Percentiles rank a stretch among this genome's conserved stretches.
Conservation (phyloP, 2,329 filamentous ascomycete genomes). For the Exophiala oligosperma region DNA sequence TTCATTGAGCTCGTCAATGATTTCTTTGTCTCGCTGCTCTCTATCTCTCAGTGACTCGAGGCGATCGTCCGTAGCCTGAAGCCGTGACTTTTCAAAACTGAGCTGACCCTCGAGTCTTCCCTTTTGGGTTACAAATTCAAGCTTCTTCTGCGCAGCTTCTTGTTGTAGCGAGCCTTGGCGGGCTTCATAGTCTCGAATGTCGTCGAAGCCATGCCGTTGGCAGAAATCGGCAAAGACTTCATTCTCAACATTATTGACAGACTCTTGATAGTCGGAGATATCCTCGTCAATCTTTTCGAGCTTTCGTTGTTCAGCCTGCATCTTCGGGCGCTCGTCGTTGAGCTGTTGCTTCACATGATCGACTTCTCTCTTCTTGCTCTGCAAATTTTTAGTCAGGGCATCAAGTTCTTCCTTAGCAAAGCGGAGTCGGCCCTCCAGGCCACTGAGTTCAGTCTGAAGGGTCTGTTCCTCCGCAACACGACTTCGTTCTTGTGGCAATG, state of each 20-base stretch:
- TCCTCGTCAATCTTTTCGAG: constrained; percentile 63
- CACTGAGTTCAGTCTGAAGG: constrained; percentile 74
- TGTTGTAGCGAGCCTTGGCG: constrained; percentile 92
- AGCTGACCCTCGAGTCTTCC: constrained; percentile 62
- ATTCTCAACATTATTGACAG: constrained; percentile 82
- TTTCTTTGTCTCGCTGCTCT: constrained; percentile 64
- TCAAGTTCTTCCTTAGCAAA: constrained; percentile 74
- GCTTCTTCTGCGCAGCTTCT: constrained; percentile 81
- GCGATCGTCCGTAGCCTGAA: constrained; percentile 69
- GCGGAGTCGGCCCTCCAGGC: constrained; percentile 73
- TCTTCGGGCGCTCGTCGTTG: constrained; percentile 74
- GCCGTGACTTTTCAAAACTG: constrained; percentile 66
- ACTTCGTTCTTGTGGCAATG: constrained; percentile 76
- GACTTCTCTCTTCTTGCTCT: constrained; percentile 80
- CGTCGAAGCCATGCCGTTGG: constrained; percentile 77
- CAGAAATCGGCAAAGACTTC: constrained; percentile 86
- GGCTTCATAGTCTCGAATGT: constrained; percentile 90
- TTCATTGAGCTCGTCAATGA: constrained; percentile 68
- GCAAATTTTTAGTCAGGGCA: constrained; percentile 77
- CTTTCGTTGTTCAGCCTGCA: constrained; percentile 67
- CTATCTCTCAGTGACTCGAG: constrained; percentile 68
- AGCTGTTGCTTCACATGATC: constrained; percentile 72
- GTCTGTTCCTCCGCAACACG: constrained; percentile 76
- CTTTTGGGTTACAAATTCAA: constrained; percentile 79
- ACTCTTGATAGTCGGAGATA: constrained; percentile 58